phyloP scores from a whole-genome alignment of 1,139 yeast genomes.

The Kodamaea sp. region DNA sequence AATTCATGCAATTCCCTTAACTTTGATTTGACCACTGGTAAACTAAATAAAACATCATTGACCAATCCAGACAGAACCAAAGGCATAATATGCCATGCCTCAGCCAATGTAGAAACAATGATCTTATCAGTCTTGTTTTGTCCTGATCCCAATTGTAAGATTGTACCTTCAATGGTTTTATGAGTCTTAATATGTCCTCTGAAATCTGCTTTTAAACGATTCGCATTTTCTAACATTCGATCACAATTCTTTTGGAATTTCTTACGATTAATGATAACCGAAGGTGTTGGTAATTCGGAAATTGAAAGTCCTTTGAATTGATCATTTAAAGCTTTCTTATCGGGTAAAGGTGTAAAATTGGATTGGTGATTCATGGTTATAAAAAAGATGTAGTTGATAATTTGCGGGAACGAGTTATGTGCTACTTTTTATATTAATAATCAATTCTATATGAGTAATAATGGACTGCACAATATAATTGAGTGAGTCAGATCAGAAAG shows the following conservation, averaged over 20 bases:
- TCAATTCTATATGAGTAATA: too few species aligned
- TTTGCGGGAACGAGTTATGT: too few species aligned
- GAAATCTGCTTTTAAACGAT: constrained; percentile 33
- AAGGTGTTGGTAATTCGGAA: constrained; percentile 51
- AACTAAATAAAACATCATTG: constrained; percentile 61
- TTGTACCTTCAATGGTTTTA: constrained; percentile 44
- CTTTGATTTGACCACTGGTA: constrained; percentile 60
- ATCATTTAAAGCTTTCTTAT: constrained; percentile 21
- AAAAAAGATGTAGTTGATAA: too few species aligned
- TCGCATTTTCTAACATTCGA: constrained; percentile 31
- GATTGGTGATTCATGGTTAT: too few species aligned
- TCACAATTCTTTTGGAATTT: constrained; percentile 25
- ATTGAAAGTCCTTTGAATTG: constrained; percentile 26
- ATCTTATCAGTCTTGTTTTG: constrained; percentile 38
- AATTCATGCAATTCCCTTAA: constrained; percentile 50
- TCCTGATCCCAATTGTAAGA: constrained; percentile 25
- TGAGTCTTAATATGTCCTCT: constrained; percentile 78
- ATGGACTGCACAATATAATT: too few species aligned
- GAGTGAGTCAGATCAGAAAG: too few species aligned
- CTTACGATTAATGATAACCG: constrained; percentile 40
- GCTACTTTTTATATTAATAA: too few species aligned
- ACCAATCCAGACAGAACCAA: constrained; percentile 45
- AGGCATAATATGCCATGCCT: constrained; percentile 54
- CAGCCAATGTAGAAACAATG: constrained; percentile 69
- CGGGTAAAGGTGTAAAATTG: constrained; percentile 12